These are phyloP conservation scores for Gilbertella persicaria DNA, from an alignment of 371 early-diverging fungal genomes.

Conservation along the genomic window DNA sequence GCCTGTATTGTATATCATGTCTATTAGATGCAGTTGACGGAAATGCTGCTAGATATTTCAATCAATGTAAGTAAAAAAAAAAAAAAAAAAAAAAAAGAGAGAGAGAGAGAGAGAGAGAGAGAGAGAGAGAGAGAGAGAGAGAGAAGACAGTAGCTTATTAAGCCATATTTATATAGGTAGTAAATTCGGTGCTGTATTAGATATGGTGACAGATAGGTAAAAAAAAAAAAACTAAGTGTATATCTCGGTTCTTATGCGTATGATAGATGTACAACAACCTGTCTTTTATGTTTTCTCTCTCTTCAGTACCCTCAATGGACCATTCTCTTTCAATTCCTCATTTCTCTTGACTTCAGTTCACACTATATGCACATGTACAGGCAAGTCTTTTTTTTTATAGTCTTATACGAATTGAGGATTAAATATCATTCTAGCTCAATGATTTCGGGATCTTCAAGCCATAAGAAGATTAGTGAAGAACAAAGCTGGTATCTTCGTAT, in stretches of 20 bases:
- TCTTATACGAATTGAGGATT: neutral
- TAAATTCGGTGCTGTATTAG: slow-evolving; percentile 94
- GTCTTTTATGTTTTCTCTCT: slow-evolving; percentile 85
- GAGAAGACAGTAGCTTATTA: neutral
- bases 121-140: neutral
- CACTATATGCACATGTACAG: slow-evolving; percentile 99
- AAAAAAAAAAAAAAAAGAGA: neutral
- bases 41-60: slow-evolving; percentile 84
- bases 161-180: slow-evolving; percentile 58
- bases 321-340: slow-evolving; percentile 83
- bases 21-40: slow-evolving; percentile 97
- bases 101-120: neutral
- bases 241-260: neutral
- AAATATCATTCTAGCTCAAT: slow-evolving; percentile 61
- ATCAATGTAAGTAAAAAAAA: slow-evolving; percentile 72
- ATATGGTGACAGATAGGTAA: slow-evolving; percentile 96
- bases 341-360: slow-evolving; percentile 90
- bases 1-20: slow-evolving; percentile 84
- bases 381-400: slow-evolving; percentile 38
- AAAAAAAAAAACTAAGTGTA: neutral
- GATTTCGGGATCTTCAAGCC: slow-evolving; percentile 83
- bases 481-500: slow-evolving; percentile 77
- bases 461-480: slow-evolving; percentile 79
- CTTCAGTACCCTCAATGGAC: slow-evolving; percentile 68
- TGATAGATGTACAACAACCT: slow-evolving; percentile 83